These are phyloP conservation scores for Bipolaris sorokiniana DNA, from an alignment of 2,329 filamentous ascomycete genomes.

Conservation along the genomic window DNA sequence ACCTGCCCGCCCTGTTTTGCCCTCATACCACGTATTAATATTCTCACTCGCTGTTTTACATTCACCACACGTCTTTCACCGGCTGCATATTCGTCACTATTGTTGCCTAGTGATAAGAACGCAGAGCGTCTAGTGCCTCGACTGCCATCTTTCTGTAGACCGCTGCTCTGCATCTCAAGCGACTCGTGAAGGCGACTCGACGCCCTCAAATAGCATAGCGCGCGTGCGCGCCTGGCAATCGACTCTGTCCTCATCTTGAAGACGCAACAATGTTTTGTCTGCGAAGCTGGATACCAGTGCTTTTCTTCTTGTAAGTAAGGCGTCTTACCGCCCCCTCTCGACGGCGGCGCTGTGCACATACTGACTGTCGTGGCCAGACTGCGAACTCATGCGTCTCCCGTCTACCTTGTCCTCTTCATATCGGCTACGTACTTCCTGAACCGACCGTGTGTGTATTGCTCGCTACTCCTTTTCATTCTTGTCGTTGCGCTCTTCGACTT, in stretches of 20 bases:
- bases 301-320: slow-evolving; percentile 57
- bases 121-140: background rate
- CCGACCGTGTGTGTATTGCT: slow-evolving; percentile 97
- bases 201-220: slow-evolving; percentile 2
- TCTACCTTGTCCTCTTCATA: slow-evolving; percentile 64
- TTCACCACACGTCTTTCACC: background rate
- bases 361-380: slow-evolving; percentile 25
- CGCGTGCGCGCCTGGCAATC: slow-evolving; percentile 20
- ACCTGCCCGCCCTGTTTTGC: slow-evolving; percentile 8
- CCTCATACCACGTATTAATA: slow-evolving; percentile 16
- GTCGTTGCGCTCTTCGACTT: slow-evolving; percentile 97
- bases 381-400: slow-evolving; percentile 56
- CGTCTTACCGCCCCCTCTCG: background rate
- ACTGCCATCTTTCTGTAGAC: slow-evolving; percentile 2
- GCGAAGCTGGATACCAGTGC: slow-evolving; percentile 61
- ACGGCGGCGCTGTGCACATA: slow-evolving; percentile 2
- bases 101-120: background rate
- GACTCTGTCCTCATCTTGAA: background rate
- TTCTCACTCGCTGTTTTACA: slow-evolving; percentile 7
- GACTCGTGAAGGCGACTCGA: slow-evolving; percentile 1
- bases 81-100: background rate
- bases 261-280: slow-evolving; percentile 66
- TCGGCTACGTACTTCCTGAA: slow-evolving; percentile 95
- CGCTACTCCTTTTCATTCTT: slow-evolving; percentile 90
- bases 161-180: slow-evolving; percentile 5